These are phyloP conservation scores for Candida awuae DNA, from an alignment of 805 yeast genomes.

Conservation along the genomic window DNA sequence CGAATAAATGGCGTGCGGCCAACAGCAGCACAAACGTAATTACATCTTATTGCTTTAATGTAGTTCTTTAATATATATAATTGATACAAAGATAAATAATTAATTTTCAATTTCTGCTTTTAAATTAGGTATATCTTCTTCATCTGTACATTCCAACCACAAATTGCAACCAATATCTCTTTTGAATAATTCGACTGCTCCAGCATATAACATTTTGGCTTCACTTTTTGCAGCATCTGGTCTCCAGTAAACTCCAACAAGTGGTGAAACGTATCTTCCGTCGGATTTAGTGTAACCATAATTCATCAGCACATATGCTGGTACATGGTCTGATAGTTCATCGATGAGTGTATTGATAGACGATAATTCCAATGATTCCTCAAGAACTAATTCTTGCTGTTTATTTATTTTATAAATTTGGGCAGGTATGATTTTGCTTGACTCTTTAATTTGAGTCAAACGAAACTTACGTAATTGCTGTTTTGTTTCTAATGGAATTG, in stretches of 20 bases:
- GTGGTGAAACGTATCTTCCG: slow-evolving; percentile 67
- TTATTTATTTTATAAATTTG: slow-evolving; percentile 54
- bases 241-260: slow-evolving; percentile 77
- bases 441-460: slow-evolving; percentile 46
- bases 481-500: slow-evolving; percentile 54
- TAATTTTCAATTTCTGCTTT: slow-evolving; percentile 29
- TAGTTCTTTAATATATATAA: not conserved
- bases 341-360: slow-evolving; percentile 59
- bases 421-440: slow-evolving; percentile 55
- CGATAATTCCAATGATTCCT: slow-evolving; percentile 36
- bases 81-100: not conserved
- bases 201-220: slow-evolving; percentile 82
- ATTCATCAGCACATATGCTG: slow-evolving; percentile 67
- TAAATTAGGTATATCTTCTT: slow-evolving; percentile 60
- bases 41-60: not conserved
- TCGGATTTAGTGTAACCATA: slow-evolving; percentile 62
- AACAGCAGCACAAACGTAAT: not conserved
- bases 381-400: slow-evolving; percentile 43
- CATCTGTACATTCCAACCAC: slow-evolving; percentile 55
- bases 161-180: slow-evolving; percentile 69
- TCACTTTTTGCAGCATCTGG: slow-evolving; percentile 84
- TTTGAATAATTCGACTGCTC: slow-evolving; percentile 75
- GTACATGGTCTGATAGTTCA: slow-evolving; percentile 73
- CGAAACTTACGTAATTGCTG: slow-evolving; percentile 62
- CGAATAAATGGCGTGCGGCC: no score